Base-by-base conservation (phyloP, 805 yeast genomes). In the Lachancea kluyveri region DNA sequence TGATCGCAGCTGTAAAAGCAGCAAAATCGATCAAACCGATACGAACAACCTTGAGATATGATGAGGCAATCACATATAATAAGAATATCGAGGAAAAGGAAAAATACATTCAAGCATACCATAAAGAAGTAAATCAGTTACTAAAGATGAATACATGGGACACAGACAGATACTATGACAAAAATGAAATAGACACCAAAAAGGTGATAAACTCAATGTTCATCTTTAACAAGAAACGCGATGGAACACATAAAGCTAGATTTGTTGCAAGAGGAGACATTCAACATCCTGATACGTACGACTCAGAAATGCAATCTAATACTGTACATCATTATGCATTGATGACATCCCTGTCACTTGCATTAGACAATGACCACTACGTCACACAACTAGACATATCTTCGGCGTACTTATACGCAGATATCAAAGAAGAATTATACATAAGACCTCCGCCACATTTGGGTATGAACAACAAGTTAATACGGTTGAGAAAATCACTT, bases 231-330 rank as follows among this genome's bases (percentile, higher is more conserved):
- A 34, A 29, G 1, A 42, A 41, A 26, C 15, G 41, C n/a, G 40
- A 37, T 20, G 42, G 41, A 17, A 31, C 33, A 1, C 27, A 35
- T 13, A 43, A 41, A 34, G 30, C 40, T 17, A 20, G 40, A 20
- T 35, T 30, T 10, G 40, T 35, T 3, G 41, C 41, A 6, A 33
- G 41, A 34, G 41, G 40, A n/a, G 41, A 42, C 18, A 28, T 29
- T 21, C 46, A 42, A 20, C 24, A 29, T 10, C 28, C 28, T 5
- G 30, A 26, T 3, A 37, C 42, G n/a, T 36, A 28, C 30, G 25
- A 36, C 17, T 17, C 33, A 20, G 34, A 39, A 14, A 25, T 36
- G 3, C 22, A 13, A 11, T 8, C 41, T 3, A 30, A 28, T 14
- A 37, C 42, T 2, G 37, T 38, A 3, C 39, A 35, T 10, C 42